phyloP scores from a whole-genome alignment of 225 moss, liverwort and hornwort species.

The Sphagnum tenellum region DNA sequence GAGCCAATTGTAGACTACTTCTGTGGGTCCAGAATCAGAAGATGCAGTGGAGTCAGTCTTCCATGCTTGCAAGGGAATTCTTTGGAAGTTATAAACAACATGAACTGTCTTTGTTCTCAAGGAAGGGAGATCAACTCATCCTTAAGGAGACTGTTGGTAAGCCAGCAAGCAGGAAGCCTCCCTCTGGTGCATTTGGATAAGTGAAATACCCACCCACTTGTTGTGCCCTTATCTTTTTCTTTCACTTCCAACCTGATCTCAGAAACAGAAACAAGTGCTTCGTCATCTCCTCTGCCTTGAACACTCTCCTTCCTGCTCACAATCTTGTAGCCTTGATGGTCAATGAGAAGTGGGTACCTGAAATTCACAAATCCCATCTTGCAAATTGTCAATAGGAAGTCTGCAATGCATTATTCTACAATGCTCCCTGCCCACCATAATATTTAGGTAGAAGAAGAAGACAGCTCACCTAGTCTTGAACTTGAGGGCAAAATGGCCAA shows the following conservation, averaged over 20 bases:
- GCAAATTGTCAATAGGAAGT: neutral
- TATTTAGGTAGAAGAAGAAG: neutral
- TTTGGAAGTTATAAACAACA: no score
- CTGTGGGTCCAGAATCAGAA: no score
- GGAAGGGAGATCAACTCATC: neutral
- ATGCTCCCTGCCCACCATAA: neutral
- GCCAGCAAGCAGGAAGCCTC: slow-evolving; percentile 35
- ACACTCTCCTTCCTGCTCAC: slow-evolving; percentile 13
- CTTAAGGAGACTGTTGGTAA: slow-evolving; percentile 32
- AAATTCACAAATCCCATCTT: neutral
- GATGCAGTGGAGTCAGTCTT: no score
- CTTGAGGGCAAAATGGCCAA: slow-evolving; percentile 74
- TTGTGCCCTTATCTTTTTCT: slow-evolving; percentile 6
- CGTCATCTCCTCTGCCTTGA: slow-evolving; percentile 21
- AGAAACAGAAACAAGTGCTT: no score
- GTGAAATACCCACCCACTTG: slow-evolving; percentile 25
- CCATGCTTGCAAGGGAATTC: no score
- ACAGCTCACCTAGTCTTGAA: slow-evolving; percentile 50
- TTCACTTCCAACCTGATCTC: slow-evolving; percentile 18
- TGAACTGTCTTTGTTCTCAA: no score
- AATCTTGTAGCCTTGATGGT: slow-evolving; percentile 50
- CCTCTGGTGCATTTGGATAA: slow-evolving; percentile 33
- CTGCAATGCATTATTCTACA: neutral
- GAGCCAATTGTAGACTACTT: no score
- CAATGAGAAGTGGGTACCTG: slow-evolving; percentile 62